Percentiles rank a stretch among this genome's conserved stretches.
Conservation (phyloP, 371 early-diverging fungal species). For the Funneliformis caledonium region DNA sequence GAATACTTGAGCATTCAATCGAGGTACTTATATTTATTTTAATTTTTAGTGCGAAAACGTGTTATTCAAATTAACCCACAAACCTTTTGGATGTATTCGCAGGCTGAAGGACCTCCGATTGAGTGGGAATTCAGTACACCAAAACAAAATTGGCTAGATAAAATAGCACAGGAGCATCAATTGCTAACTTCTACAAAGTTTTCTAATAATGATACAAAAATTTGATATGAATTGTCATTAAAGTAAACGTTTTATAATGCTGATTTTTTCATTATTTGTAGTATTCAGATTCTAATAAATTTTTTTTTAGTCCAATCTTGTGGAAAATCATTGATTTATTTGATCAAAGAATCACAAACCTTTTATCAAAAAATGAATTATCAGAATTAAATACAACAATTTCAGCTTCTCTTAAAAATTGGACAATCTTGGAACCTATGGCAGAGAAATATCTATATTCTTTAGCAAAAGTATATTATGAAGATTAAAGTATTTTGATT, state of each 20-base stretch:
- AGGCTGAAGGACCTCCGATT: not conserved
- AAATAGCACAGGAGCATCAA: slow-evolving; percentile 19
- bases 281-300: slow-evolving; percentile 26
- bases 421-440: not conserved
- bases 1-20: too few species aligned
- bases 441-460: not conserved
- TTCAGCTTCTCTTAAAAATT: not conserved
- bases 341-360: not conserved
- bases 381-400: slow-evolving; percentile 23
- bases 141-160: slow-evolving; percentile 28
- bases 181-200: not conserved
- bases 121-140: slow-evolving; percentile 11
- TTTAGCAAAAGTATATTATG: not conserved
- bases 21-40: too few species aligned
- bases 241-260: not conserved
- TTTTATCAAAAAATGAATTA: slow-evolving; percentile 7
- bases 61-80: too few species aligned
- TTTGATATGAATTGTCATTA: not conserved
- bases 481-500: not conserved
- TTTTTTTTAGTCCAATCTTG: slow-evolving; percentile 2
- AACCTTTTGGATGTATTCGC: not conserved
- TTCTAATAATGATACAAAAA: slow-evolving; percentile 6
- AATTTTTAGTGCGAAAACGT: too few species aligned
- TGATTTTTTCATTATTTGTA: not conserved
- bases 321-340: slow-evolving; percentile 18